Conservation (phyloP, 139 green algal species). For the Chlamydomonas sp. region DNA sequence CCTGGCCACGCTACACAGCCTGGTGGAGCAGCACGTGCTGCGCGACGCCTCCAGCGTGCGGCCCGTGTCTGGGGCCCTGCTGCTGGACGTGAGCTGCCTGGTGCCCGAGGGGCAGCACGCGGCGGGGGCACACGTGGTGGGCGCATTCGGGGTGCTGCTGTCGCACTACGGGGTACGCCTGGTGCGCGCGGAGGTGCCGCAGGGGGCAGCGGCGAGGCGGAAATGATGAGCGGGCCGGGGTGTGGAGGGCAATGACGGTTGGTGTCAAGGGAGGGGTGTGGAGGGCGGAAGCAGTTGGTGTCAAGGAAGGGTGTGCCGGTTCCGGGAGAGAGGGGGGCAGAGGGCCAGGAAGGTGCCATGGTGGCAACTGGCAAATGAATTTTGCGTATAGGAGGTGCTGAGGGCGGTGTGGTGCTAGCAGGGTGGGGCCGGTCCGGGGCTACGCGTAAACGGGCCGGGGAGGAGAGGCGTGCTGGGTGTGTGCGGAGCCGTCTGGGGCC, state of each 20-base stretch:
- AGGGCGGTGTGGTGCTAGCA: no score
- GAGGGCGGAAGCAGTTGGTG: not conserved
- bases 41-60: not conserved
- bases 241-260: not conserved
- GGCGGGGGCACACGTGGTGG: constrained; percentile 22
- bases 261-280: not conserved
- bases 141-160: not conserved
- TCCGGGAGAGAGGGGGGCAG: no score
- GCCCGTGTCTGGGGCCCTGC: not conserved
- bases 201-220: not conserved
- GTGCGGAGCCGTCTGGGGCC: no score
- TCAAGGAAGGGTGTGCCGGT: no score
- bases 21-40: constrained; percentile 17
- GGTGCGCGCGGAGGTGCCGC: constrained; percentile 15
- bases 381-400: no score
- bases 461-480: no score
- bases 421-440: no score
- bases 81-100: constrained; percentile 6
- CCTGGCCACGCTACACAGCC: not conserved
- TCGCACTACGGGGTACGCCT: constrained; percentile 2
- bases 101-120: constrained; percentile 34
- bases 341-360: no score
- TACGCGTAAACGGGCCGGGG: no score
- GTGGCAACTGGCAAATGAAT: no score
- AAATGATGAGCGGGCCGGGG: not conserved